Percentiles rank a stretch among this genome's conserved stretches.
Conservation (phyloP, 2,329 filamentous ascomycete species). For the Neofusicoccum kwambonambiense region DNA sequence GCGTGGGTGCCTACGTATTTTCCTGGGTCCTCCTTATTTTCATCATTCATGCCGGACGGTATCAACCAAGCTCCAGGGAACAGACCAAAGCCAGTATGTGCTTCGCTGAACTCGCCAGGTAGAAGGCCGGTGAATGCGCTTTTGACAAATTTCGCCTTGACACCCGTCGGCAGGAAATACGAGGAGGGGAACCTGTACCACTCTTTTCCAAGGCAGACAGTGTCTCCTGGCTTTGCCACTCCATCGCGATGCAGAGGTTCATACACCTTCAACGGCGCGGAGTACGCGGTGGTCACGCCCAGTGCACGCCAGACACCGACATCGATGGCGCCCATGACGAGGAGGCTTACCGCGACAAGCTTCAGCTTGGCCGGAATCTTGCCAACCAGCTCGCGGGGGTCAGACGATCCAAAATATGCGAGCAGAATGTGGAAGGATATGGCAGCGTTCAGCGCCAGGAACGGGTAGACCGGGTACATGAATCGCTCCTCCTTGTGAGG, state of each 20-base stretch:
- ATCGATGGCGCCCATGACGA: conserved; percentile 64
- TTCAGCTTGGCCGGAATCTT: conserved; percentile 76
- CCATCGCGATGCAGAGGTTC: conserved; percentile 59
- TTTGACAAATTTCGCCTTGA: conserved; percentile 84
- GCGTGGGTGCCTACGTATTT: conserved; percentile 69
- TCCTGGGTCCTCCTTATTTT: conserved; percentile 77
- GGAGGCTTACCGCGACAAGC: conserved; percentile 57
- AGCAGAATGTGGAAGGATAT: conserved; percentile 80
- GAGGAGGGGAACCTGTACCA: conserved; percentile 98
- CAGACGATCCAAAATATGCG: conserved; percentile 67
- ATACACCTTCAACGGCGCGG: conserved; percentile 73
- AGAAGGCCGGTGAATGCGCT: conserved; percentile 87
- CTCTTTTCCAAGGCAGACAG: conserved; percentile 89
- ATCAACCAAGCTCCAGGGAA: conserved; percentile 82
- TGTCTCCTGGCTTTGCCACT: conserved; percentile 61
- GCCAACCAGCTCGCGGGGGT: conserved; percentile 65
- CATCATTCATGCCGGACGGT: conserved; percentile 85
- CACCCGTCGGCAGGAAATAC: conserved; percentile 80
- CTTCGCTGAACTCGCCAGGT: conserved; percentile 85
- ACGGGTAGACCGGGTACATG: conserved; percentile 96
- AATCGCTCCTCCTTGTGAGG: conserved; percentile 98
- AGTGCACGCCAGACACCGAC: conserved; percentile 70
- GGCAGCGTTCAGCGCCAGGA: conserved; percentile 83
- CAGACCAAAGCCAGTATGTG: conserved; percentile 65
- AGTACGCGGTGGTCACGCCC: conserved; percentile 78